Evolutionary conservation across 441 rosid genomes (phyloP), one percentile per base, ranked within the genome.

Genomic region (Jatropha multifida): DNA sequence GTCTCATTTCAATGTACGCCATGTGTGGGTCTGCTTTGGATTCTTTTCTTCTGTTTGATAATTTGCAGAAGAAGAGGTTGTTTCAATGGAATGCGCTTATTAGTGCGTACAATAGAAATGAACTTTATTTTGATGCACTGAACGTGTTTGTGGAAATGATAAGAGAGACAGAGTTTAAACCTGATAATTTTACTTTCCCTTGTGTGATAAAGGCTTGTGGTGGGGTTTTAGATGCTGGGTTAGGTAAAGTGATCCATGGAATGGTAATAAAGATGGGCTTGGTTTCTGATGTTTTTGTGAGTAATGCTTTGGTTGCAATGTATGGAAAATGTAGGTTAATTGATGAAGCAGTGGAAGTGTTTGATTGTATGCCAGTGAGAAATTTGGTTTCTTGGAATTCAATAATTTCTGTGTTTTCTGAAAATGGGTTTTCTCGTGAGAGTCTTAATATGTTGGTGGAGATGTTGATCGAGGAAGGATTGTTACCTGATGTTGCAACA

Each of bases 361-460:
- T 90, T 42, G 86, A 85, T 38, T 44, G 54, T 72, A 87, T 90
- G 87, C 83, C 90, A 17, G 75, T 75, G 46, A 90, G 82, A 64
- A 88, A 85, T 81, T 80, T 86, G 82, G 88, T 91, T 79, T 86
- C 96, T 0, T 91, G 96, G 92, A 91, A 89, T 79, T 84, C 91
- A 3, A 78, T 91, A 61, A 81, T 89, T 77, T 76, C 74, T 69
- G 89, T 75, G 14, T 82, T 84, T 60, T 78, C 90, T 44, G 89
- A 88, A 44, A 84, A 84, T 77, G 90, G 88, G 46, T 76, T 74
- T 68, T 69, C 71, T 49, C 74, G 18, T 32, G 85, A 87, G 65
- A 77, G 88, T 77, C 82, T 83, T 69, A 55, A 71, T 68, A 68
- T 82, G 76, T 77, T 90, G 54, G 69, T 70, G 68, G 81, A 84